Evolutionary conservation across 768 basidiomycete genomes (phyloP).

Genomic region (Pholiota conissans): DNA sequence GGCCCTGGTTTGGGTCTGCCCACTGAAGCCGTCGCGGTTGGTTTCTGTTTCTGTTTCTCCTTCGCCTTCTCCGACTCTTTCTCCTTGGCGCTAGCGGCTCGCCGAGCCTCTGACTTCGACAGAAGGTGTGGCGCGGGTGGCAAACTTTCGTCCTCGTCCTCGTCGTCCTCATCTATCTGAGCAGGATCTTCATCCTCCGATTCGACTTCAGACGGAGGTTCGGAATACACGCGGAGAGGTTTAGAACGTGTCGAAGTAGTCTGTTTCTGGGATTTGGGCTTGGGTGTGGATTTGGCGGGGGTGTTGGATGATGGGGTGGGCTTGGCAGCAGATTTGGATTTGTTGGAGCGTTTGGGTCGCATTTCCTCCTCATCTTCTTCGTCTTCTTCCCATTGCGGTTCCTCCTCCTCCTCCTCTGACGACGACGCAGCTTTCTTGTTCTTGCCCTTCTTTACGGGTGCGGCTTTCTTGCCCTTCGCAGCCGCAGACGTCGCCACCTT

Average conservation of each 20-base stretch:
- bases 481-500: not conserved
- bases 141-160: constrained; percentile 3
- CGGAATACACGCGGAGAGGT: constrained; percentile 13
- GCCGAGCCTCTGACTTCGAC: constrained; percentile 3
- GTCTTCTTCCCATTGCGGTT: constrained; percentile 9
- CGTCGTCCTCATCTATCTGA: not conserved
- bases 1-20: not conserved
- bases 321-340: constrained; percentile 3
- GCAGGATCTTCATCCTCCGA: constrained; percentile 13
- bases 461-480: constrained; percentile 11
- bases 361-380: constrained; percentile 19
- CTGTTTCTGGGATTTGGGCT: constrained; percentile 10
- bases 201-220: constrained; percentile 8
- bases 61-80: not conserved
- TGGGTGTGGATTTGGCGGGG: constrained; percentile 12
- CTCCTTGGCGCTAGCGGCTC: not conserved
- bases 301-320: constrained; percentile 8
- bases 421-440: constrained; percentile 5
- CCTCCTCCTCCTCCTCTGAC: constrained; percentile 2
- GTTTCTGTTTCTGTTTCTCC: too few species aligned
- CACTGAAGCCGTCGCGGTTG: not conserved
- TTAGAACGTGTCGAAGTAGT: constrained; percentile 5
- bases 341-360: not conserved
- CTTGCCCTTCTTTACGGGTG: constrained; percentile 4
- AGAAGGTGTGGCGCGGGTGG: constrained; percentile 6